Evolutionary conservation across 2,329 filamentous ascomycete genomes (phyloP), one percentile per base, ranked within the genome.

Genomic region (Talaromyces sp.): DNA sequence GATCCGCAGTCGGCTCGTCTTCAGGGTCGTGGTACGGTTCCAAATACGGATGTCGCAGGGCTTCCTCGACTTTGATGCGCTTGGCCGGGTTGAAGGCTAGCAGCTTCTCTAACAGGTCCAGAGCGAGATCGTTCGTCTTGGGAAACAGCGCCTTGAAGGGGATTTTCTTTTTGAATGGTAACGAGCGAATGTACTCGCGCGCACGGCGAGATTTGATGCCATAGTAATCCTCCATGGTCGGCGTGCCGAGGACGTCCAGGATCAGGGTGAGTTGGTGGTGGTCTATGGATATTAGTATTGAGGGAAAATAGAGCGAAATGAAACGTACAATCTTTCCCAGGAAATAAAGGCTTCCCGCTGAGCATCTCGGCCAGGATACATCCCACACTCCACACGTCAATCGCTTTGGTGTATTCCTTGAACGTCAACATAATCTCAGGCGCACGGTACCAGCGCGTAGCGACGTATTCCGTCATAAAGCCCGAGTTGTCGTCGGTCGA

Each of bases 391-490:
- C 94, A 99, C 11, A 99, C 92, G 72, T 99, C 94, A 72, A 99
- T 99, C 50, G 94, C 94, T 79, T 97, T 99, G 69, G 94, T 99
- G 80, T 99, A 99, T 79, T 99, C 94, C 81, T 99, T 97, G 83
- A 97, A 99, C 12, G 94, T 99, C 80, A 99, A 88, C 94, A 99
- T 99, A 76, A 99, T 99, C 76, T 99, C 94, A 3, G 94, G 94
- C 6, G 94, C 94, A 77, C 94, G 92, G 79, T 99, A 99, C 94
- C 94, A 99, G 71, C 94, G 88, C 53, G 94, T 99, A 56, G 94
- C 94, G 60, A 99, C 94, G 75, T 99, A 99, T 95, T 99, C 94
- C 17, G 94, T 99, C 94, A 99, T 99, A 85, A 99, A 99, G 24
- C 94, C 94, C n/a, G 93, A 97, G 79, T 99, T 99, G 77, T 99